Percentiles rank a stretch among this genome's conserved stretches.
Conservation (phyloP, 2,329 filamentous ascomycete species). For the Hypoxylon sp. region DNA sequence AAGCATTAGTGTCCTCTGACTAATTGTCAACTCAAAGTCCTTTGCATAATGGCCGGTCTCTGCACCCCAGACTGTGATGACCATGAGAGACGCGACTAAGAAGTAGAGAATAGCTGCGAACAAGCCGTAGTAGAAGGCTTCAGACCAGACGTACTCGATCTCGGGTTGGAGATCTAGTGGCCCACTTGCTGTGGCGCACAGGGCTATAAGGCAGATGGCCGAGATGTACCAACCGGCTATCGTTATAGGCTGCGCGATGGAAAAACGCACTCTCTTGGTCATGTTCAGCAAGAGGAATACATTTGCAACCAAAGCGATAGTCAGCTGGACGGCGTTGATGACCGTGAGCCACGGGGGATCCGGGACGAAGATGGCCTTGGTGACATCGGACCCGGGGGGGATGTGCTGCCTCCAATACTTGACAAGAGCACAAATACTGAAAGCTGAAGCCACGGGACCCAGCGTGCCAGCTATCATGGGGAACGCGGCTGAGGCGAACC, state of each 20-base stretch:
- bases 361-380: conserved; percentile 64
- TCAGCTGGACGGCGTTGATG: conserved; percentile 83
- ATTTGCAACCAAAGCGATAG: conserved; percentile 82
- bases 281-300: conserved; percentile 89
- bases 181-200: conserved; percentile 74
- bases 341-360: conserved; percentile 82
- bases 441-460: conserved; percentile 87
- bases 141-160: conserved; percentile 74
- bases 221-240: conserved; percentile 83
- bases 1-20: conserved; percentile 88
- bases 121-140: conserved; percentile 89
- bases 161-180: conserved; percentile 60
- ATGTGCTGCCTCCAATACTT: conserved; percentile 79
- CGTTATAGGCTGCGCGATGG: conserved; percentile 84
- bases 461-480: conserved; percentile 87
- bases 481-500: conserved; percentile 74
- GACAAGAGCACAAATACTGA: conserved; percentile 88
- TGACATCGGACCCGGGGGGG: conserved; percentile 60
- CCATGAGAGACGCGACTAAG: conserved; percentile 79
- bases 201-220: conserved; percentile 74
- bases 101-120: conserved; percentile 86
- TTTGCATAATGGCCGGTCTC: conserved; percentile 77
- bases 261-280: conserved; percentile 82
- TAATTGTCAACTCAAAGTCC: conserved; percentile 81
- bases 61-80: conserved; percentile 84